Conservation (phyloP, 441 rosid genomes). For the Caryocar brasiliense region DNA sequence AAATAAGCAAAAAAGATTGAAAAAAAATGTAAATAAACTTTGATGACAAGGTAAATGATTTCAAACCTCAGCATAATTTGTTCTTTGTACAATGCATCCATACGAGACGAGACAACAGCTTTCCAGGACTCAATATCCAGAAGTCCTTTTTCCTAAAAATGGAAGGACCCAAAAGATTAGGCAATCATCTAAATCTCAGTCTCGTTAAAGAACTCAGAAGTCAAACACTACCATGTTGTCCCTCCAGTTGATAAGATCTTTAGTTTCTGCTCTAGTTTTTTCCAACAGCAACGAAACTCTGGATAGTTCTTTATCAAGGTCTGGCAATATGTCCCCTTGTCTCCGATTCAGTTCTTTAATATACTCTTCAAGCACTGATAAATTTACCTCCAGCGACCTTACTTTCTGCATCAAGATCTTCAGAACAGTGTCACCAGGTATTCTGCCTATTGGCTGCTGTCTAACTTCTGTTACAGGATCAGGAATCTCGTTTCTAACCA, state of each 20-base stretch:
- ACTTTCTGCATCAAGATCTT: constrained; percentile 85
- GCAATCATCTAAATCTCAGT: background rate
- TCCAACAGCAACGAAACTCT: constrained; percentile 39
- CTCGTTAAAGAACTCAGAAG: background rate
- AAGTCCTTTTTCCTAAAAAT: constrained; percentile 43
- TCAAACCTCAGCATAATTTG: constrained; percentile 56
- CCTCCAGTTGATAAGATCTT: constrained; percentile 45
- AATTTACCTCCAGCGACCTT: constrained; percentile 57
- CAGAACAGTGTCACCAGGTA: constrained; percentile 52
- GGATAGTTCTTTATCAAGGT: constrained; percentile 43
- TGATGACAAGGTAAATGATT: background rate
- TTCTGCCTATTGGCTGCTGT: constrained; percentile 48
- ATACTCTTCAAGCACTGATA: constrained; percentile 61
- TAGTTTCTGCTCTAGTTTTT: constrained; percentile 41
- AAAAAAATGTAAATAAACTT: background rate
- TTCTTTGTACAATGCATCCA: constrained; percentile 51
- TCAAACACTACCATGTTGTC: constrained; percentile 36
- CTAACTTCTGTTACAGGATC: constrained; percentile 50
- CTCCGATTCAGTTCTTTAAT: constrained; percentile 45
- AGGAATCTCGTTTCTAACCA: constrained; percentile 20
- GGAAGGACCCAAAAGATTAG: background rate
- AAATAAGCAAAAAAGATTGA: background rate
- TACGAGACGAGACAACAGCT: constrained; percentile 34
- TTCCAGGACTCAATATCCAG: constrained; percentile 53
- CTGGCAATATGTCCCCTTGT: constrained; percentile 43